These are phyloP conservation scores for Cystobasidium onofrii DNA, from an alignment of 768 basidiomycete species.

Conservation along the genomic window DNA sequence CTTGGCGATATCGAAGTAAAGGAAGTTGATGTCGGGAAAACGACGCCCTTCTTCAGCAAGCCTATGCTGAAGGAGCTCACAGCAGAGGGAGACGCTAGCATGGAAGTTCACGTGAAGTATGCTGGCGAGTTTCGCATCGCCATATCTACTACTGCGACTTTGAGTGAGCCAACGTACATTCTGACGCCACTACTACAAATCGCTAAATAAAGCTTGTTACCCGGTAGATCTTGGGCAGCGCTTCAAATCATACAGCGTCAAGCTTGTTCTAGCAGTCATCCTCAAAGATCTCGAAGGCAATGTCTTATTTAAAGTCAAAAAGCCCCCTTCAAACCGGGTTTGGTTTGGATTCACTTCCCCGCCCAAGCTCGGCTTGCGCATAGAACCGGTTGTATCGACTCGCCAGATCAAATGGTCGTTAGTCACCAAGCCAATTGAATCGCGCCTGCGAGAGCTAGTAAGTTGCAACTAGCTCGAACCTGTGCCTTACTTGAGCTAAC, in stretches of 20 bases:
- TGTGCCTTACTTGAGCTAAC: background rate
- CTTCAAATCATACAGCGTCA: constrained; percentile 82
- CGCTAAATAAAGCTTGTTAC: background rate
- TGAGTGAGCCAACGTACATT: constrained; percentile 47
- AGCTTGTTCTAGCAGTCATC: constrained; percentile 78
- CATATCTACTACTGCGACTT: constrained; percentile 77
- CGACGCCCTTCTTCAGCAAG: constrained; percentile 77
- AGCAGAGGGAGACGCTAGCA: constrained; percentile 78
- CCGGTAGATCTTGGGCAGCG: constrained; percentile 52
- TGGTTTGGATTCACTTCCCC: constrained; percentile 86
- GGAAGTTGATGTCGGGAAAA: constrained; percentile 79
- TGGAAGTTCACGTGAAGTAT: constrained; percentile 76
- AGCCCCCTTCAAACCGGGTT: constrained; percentile 87
- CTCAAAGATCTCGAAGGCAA: constrained; percentile 86
- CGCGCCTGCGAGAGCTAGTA: constrained; percentile 77
- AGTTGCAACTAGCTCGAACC: constrained; percentile 36
- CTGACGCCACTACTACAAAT: constrained; percentile 47
- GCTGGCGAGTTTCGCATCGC: constrained; percentile 84
- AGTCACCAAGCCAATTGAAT: constrained; percentile 82
- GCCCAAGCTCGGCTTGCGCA: constrained; percentile 77
- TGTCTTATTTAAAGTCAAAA: constrained; percentile 69
- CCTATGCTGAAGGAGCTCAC: constrained; percentile 98
- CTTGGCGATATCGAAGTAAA: constrained; percentile 75
- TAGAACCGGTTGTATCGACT: constrained; percentile 89
- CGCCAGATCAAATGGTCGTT: constrained; percentile 89